phyloP scores from a whole-genome alignment of 768 basidiomycete genomes.

The Psilocybe sp. region DNA sequence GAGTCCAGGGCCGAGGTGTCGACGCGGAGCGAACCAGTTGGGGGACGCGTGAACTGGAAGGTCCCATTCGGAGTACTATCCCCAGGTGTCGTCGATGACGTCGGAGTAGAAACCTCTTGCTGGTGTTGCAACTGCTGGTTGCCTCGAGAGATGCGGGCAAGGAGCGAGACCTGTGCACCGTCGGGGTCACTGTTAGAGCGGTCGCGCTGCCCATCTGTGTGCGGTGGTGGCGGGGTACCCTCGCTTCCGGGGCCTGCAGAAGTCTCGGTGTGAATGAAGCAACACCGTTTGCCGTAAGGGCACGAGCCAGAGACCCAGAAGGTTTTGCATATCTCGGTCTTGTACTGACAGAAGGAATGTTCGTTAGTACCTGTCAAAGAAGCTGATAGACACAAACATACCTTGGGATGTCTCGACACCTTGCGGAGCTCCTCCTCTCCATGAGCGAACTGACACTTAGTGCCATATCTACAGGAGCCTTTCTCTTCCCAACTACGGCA shows the following conservation, averaged over 20 bases:
- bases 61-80: slow-evolving; percentile 43
- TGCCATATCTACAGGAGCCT: slow-evolving; percentile 78
- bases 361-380: background rate
- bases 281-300: slow-evolving; percentile 89
- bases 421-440: slow-evolving; percentile 85
- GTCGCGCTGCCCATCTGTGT: slow-evolving; percentile 52
- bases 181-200: slow-evolving; percentile 86
- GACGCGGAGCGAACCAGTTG: slow-evolving; percentile 68
- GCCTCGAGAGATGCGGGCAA: slow-evolving; percentile 66
- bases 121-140: slow-evolving; percentile 46
- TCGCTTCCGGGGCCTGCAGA: slow-evolving; percentile 48
- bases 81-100: slow-evolving; percentile 45
- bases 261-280: slow-evolving; percentile 91
- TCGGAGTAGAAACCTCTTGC: too few relatives aligned
- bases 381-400: slow-evolving; percentile 27
- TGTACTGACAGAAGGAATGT: slow-evolving; percentile 52
- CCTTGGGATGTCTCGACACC: slow-evolving; percentile 89
- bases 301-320: slow-evolving; percentile 95
- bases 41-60: slow-evolving; percentile 62
- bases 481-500: slow-evolving; percentile 95
- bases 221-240: slow-evolving; percentile 51
- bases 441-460: slow-evolving; percentile 92
- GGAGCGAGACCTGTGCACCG: slow-evolving; percentile 64
- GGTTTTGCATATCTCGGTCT: slow-evolving; percentile 93
- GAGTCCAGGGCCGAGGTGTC: slow-evolving; percentile 58